Conservation (phyloP, 2,329 filamentous ascomycete genomes). For the Ophiostoma sp. region DNA sequence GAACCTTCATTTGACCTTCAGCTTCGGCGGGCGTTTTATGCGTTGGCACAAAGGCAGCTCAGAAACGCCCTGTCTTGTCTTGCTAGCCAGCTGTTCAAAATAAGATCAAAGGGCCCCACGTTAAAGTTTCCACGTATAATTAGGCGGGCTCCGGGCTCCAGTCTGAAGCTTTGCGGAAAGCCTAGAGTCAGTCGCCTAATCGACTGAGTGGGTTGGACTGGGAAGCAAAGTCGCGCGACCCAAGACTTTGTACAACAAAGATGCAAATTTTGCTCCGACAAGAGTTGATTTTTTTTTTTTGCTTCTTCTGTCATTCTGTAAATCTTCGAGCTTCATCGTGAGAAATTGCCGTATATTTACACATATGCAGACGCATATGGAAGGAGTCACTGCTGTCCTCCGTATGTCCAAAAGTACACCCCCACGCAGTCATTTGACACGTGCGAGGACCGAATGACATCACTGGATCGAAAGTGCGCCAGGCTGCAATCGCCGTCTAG, state of each 20-base stretch:
- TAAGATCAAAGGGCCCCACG: no score
- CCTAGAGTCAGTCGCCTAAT: not conserved
- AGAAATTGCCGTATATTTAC: not conserved
- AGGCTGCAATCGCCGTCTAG: not conserved
- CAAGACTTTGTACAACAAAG: not conserved
- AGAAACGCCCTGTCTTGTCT: no score
- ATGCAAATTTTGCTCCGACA: not conserved
- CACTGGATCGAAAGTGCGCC: not conserved
- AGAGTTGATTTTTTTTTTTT: not conserved
- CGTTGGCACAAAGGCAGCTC: no score
- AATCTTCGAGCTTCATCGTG: not conserved
- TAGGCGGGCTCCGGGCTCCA: not conserved
- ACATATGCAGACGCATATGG: not conserved
- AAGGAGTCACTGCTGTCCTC: not conserved
- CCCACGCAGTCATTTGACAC: not conserved
- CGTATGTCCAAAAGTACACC: not conserved
- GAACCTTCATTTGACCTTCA: no score
- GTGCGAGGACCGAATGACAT: conserved; percentile 1
- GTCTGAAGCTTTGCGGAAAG: not conserved
- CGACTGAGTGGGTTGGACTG: not conserved
- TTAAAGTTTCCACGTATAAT: not conserved
- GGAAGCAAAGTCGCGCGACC: not conserved
- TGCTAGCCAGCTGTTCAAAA: no score
- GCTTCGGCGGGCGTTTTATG: no score
- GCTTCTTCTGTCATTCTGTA: not conserved